phyloP scores from a whole-genome alignment of 164 flowering plant species.

The Liquidambar formosana region DNA sequence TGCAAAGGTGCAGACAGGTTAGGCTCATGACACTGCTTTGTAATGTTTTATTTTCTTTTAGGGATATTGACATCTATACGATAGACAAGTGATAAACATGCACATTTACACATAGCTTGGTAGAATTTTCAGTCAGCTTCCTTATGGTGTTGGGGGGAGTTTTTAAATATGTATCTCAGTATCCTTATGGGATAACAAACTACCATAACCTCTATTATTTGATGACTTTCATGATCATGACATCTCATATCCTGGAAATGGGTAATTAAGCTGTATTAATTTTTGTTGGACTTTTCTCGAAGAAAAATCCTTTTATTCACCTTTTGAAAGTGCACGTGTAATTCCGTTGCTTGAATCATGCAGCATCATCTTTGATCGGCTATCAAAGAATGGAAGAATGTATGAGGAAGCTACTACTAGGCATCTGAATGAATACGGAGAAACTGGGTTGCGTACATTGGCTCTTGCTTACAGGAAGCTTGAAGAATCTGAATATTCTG shows the following conservation, averaged over 20 bases:
- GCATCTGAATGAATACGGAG: constrained; percentile 94
- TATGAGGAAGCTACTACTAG: constrained; percentile 68
- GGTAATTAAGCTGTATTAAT: background rate
- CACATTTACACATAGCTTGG: background rate
- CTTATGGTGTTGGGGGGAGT: background rate
- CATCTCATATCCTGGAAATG: no score
- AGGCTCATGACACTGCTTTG: constrained; percentile 15
- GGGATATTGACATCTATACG: background rate
- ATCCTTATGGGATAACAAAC: no score
- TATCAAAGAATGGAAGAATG: constrained; percentile 73
- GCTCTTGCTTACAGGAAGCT: constrained; percentile 89
- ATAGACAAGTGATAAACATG: background rate
- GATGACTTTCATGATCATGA: no score
- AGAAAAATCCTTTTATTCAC: background rate
- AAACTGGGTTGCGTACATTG: constrained; percentile 92
- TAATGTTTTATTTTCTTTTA: background rate
- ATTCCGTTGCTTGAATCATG: constrained; percentile 16
- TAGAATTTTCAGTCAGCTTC: background rate
- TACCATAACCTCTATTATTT: no score
- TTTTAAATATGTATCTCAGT: no score
- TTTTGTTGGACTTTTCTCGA: background rate
- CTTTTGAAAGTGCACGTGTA: background rate
- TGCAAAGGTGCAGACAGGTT: constrained; percentile 99
- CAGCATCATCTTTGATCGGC: constrained; percentile 93
- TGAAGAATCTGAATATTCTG: constrained; percentile 72